Percentiles rank a stretch among this genome's conserved stretches.
Conservation (phyloP, 257 asterid species). For the Cruciata laevipes region DNA sequence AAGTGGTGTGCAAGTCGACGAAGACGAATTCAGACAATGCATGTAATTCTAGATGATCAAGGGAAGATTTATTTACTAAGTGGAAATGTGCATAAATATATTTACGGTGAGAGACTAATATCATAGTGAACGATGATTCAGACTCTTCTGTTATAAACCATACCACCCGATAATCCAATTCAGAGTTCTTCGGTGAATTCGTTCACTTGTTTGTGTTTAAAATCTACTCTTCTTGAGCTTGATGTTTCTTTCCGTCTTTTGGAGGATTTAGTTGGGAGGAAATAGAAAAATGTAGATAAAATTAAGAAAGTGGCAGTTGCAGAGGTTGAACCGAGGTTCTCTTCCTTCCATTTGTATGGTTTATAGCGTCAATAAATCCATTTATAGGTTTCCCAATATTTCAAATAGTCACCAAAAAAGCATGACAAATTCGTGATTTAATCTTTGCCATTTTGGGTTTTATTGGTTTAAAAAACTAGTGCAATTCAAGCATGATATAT, state of each 20-base stretch:
- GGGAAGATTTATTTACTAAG: neutral
- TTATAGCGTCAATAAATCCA: neutral
- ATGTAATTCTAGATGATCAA: neutral
- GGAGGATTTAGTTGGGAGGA: neutral
- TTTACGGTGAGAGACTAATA: neutral
- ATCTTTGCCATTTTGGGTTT: no score
- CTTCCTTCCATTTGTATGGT: no score
- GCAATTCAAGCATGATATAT: no score
- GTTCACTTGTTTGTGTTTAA: neutral
- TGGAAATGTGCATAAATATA: neutral
- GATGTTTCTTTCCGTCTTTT: neutral
- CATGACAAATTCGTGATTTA: no score
- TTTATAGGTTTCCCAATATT: no score
- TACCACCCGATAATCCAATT: neutral
- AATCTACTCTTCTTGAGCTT: neutral
- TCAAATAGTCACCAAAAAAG: neutral
- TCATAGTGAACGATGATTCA: neutral
- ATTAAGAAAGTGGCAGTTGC: neutral
- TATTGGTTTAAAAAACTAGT: no score
- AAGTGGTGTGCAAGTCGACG: neutral
- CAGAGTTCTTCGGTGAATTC: neutral
- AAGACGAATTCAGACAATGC: neutral
- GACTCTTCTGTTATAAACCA: neutral
- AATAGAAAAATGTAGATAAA: neutral
- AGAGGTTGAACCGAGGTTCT: no score